Base-by-base conservation (phyloP, 176 grass and related monocot species). In the Miscanthus lutarioriparius region DNA sequence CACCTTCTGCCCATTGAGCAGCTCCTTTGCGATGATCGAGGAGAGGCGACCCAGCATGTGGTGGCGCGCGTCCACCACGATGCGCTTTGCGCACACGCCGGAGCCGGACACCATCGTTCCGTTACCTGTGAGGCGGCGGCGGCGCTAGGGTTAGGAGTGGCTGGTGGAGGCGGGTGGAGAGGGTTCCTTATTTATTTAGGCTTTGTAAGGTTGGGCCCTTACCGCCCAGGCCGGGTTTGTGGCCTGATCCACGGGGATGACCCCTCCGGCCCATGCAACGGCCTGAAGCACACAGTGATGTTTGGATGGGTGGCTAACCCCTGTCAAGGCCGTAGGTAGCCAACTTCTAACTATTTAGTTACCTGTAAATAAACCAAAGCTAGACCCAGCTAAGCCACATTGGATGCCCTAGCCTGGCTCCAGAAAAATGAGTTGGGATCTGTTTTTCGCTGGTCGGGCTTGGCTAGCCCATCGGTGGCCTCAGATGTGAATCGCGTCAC, bases 31-130 rank as follows among this genome's bases (percentile, higher is more conserved):
- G 64, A 97, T 3, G 72, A 97, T 89, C 3, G 94, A 92, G 2
- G 94, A 35, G 39, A 97, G 77, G 8, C 94, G 94, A 20, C 94
- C 92, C 20, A 97, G 92, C 94, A 97, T 94, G 86, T 97, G 94
- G 77, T 97, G 87, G 83, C 94, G 85, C 61, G 88, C 94, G 62
- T 97, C 92, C 69, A 94, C 92, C 80, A 97, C 92, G 80, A 97
- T 85, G 72, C 90, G 86, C 67, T 15, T 49, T 13, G 77, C 90
- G 90, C 83, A 89, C n/a, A 97, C 47, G 41, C 94, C 94, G 38
- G 94, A 97, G 56, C 94, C 92, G 28, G 92, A 97, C 54, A 94
- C 94, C 94, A 94, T 97, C 70, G 43, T 51, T 32, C 51, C 82
- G 68, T 79, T 83, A 74, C 68, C 80, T 80, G 20, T 58, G 78